phyloP scores from a whole-genome alignment of 306 rosid genomes.

The Cyclanthera cordifolia region DNA sequence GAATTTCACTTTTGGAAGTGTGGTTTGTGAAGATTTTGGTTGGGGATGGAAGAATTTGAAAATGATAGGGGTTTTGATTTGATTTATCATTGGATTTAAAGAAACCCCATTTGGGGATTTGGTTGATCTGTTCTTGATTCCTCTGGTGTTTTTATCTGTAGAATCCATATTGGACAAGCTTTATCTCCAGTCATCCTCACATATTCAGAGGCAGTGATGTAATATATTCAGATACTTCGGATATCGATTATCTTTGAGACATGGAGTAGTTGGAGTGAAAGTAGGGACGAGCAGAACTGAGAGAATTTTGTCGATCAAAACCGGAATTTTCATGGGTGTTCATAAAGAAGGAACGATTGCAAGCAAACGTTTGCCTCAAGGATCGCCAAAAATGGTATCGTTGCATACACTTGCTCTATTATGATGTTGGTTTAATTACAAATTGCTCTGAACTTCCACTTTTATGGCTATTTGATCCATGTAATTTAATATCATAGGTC shows the following conservation, averaged over 20 bases:
- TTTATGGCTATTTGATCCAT: too few species aligned
- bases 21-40: constrained; percentile 1
- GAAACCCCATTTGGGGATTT: constrained; percentile 1
- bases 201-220: constrained; percentile 2
- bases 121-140: not conserved
- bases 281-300: constrained; percentile 13
- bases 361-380: constrained; percentile 25
- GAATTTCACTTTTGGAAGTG: not conserved
- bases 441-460: too few species aligned
- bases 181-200: not conserved
- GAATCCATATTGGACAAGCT: not conserved
- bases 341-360: constrained; percentile 49
- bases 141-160: not conserved
- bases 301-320: constrained; percentile 11
- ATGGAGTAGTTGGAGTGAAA: constrained; percentile 11
- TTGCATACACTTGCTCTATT: constrained; percentile 7
- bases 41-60: not conserved
- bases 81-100: not conserved
- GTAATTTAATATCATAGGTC: too few species aligned
- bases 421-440: not conserved
- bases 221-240: constrained; percentile 16
- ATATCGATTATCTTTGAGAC: constrained; percentile 20
- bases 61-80: not conserved
- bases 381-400: constrained; percentile 38
- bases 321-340: constrained; percentile 34